These are phyloP conservation scores for Cyberlindnera xylosilytica DNA, from an alignment of 805 yeast genomes.

Conservation along the genomic window DNA sequence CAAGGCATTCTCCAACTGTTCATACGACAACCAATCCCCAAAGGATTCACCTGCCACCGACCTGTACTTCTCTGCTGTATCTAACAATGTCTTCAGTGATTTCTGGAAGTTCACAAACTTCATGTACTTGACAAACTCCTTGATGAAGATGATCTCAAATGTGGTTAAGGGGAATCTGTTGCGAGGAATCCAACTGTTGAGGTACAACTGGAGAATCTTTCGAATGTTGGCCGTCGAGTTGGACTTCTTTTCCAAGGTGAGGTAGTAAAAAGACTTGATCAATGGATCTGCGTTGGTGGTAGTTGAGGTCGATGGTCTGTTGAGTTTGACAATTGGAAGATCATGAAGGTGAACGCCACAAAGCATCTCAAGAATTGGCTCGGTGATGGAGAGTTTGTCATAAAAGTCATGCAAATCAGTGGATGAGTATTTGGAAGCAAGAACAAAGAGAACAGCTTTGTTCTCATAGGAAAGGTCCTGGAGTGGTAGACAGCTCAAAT, in stretches of 20 bases:
- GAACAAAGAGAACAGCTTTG: conserved; percentile 17
- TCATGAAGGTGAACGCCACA: conserved; percentile 19
- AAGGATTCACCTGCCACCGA: conserved; percentile 5
- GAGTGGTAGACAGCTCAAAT: conserved; percentile 6
- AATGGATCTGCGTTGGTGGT: conserved; percentile 27
- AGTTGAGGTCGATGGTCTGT: not conserved
- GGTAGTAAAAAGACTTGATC: conserved; percentile 32
- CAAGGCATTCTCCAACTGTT: conserved; percentile 14
- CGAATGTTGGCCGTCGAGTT: conserved; percentile 30
- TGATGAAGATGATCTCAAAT: conserved; percentile 20
- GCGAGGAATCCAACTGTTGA: conserved; percentile 30
- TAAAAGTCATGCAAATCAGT: conserved; percentile 12
- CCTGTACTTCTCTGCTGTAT: conserved; percentile 13
- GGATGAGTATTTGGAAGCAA: conserved; percentile 15
- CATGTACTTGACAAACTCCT: conserved; percentile 19
- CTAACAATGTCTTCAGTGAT: conserved; percentile 11
- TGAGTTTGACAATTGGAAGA: conserved; percentile 18
- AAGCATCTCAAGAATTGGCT: conserved; percentile 24
- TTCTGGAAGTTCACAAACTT: conserved; percentile 21
- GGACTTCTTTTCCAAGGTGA: conserved; percentile 32
- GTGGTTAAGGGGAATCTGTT: conserved; percentile 12
- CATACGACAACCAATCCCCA: conserved; percentile 15
- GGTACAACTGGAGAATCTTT: conserved; percentile 30
- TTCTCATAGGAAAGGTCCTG: conserved; percentile 17
- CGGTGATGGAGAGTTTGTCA: conserved; percentile 9